Evolutionary conservation across 23 red algal genomes (phyloP), one percentile per base, ranked within the genome.

Genomic region (Gracilaria vermiculophylla): DNA sequence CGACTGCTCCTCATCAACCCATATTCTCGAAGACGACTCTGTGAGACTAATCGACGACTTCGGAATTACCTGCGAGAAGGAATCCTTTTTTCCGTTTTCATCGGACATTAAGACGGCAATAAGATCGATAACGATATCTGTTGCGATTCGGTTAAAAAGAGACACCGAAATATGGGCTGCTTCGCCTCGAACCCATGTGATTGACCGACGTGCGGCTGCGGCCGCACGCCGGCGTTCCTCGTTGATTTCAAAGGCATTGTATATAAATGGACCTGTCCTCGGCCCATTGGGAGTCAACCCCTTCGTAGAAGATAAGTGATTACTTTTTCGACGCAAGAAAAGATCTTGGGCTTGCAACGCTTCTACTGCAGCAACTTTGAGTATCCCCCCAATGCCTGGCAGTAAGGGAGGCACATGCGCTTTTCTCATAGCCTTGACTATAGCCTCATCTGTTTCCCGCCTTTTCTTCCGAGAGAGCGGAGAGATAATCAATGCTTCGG

Each of bases 151-250:
- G 44, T 78, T 85, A 54, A 0, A 24, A 54, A 93, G 39, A 25
- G 67, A 49, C 51, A 93, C 52, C 21, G 47, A 70, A 19, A 93
- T 32, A 25, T 77, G 71, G 17, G 90, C 90, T 11, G 53, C 24
- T 62, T 93, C 90, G 19, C 73, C 73, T 5, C 80, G 44, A 13
- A 93, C 73, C 90, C 90, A 93, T 10, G 90, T 93, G 2, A 93
- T 80, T n/a, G 79, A 55, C 27, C 90, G 90, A 47, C 72, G 47
- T 17, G 90, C 90, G 40, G 61, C 58, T 1, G 90, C 90, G 33
- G 61, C 79, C 5, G 77, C 90, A 36, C 51, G 61, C 27, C 48
- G 78, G 3, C 84, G 66, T 40, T 62, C 54, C 19, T 80, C 53
- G 15, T 77, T 83, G n/a, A 69, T 69, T 69, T 83, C 90, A 69